Base-by-base conservation (phyloP, 441 rosid genomes). In the Jatropha podagrica region DNA sequence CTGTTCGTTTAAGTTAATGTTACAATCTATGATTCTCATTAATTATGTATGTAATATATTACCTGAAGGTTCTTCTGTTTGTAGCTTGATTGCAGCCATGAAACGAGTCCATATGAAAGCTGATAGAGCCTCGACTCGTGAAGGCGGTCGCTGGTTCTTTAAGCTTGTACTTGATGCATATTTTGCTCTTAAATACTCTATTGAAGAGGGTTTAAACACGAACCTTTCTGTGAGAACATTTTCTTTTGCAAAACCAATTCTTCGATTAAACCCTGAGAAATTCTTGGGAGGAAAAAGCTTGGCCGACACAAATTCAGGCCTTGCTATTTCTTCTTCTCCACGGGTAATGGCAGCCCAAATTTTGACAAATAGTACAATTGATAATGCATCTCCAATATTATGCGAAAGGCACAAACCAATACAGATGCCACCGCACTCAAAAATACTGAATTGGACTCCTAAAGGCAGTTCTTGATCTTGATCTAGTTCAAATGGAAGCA, bases 321-420 rank as follows among this genome's bases (percentile, higher is more conserved):
- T 14, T 0, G 5, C 23, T 1, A 72, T 49, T 9, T 51, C 18
- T 1, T 10, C 15, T 2, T 78, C 84, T 6, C 88, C 82, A 0
- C 84, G 84, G 48, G 80, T 55, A n/a, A 64, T 68, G 7, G 82
- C 78, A 0, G 85, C 85, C 90, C 88, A 85, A 26, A 41, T 76
- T 26, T 81, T 81, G 5, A 85, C 4, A 55, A 86, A 86, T 20
- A 37, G 67, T 40, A 85, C 71, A 11, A 41, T 11, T 5, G 90
- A 85, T 4, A 70, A 70, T 3, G 83, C 88, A 52, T 88, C 91
- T 13, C 78, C 85, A 9, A 83, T n/a, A 64, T 80, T 82, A 75
- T 86, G 92, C 0, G 90, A 88, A 9, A 86, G 18, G 73, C 87
- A 75, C 15, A 82, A 0, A 15, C 76, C 77, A 5, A 86, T 12